Percentiles rank a stretch among this genome's conserved stretches.
Conservation (phyloP, 2,329 filamentous ascomycete genomes). For the Esteya vermicola region DNA sequence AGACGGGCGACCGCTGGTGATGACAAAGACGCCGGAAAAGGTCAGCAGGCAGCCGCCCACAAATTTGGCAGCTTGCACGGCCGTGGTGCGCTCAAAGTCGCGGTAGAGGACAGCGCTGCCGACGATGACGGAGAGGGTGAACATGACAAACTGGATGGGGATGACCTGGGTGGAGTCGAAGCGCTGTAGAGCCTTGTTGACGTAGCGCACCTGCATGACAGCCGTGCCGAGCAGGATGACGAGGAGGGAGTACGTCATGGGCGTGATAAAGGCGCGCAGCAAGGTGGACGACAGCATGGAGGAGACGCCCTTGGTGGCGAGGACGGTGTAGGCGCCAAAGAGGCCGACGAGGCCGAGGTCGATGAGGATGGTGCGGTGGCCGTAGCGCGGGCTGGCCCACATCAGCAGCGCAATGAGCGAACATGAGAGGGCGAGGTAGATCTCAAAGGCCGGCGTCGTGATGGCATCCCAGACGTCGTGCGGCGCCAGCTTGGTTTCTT, state of each 20-base stretch:
- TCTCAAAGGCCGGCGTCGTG: conserved; percentile 74
- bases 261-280: conserved; percentile 78
- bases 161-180: conserved; percentile 98
- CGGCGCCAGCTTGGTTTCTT: conserved; percentile 82
- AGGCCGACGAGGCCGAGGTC: conserved; percentile 86
- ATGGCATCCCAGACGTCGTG: conserved; percentile 85
- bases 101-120: conserved; percentile 88
- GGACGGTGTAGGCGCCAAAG: conserved; percentile 91
- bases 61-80: conserved; percentile 66
- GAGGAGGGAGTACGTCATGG: conserved; percentile 78
- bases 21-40: conserved; percentile 93
- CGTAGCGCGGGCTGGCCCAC: conserved; percentile 71
- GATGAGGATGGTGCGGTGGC: conserved; percentile 75
- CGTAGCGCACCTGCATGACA: conserved; percentile 91
- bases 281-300: conserved; percentile 87
- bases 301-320: conserved; percentile 91
- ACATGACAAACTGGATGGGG: conserved; percentile 92
- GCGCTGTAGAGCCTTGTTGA: conserved; percentile 74
- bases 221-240: conserved; percentile 70
- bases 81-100: conserved; percentile 76
- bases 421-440: conserved; percentile 70
- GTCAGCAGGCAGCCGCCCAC: conserved; percentile 81
- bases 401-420: conserved; percentile 62
- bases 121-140: conserved; percentile 88
- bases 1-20: conserved; percentile 65